phyloP scores from a whole-genome alignment of 805 yeast species.

The Wickerhamomyces tratensis region DNA sequence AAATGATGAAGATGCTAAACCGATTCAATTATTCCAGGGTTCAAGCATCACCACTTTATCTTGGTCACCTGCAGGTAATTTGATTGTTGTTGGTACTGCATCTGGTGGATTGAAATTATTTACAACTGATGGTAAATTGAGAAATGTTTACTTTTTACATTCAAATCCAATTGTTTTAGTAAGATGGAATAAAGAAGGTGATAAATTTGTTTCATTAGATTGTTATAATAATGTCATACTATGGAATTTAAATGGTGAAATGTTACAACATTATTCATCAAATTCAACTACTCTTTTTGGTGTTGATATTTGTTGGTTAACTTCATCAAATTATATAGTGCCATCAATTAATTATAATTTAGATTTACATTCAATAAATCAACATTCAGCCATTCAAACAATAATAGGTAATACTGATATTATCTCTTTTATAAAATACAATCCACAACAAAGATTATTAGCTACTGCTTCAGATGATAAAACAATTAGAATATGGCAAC shows the following conservation, averaged over 20 bases:
- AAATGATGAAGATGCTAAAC: background rate
- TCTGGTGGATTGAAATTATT: conserved; percentile 75
- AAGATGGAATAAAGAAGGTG: conserved; percentile 47
- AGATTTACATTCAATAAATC: background rate
- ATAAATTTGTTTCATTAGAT: background rate
- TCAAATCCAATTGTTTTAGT: conserved; percentile 44
- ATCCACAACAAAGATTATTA: conserved; percentile 39
- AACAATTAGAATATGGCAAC: conserved; percentile 66
- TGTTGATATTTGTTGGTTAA: background rate
- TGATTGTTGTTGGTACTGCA: conserved; percentile 52
- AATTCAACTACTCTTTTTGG: background rate
- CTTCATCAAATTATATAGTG: background rate
- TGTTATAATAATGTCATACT: too few relatives aligned
- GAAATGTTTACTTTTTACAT: conserved; percentile 44
- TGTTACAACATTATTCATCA: background rate
- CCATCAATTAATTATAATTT: background rate
- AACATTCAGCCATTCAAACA: background rate
- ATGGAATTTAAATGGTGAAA: background rate
- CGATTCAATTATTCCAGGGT: background rate
- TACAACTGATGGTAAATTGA: conserved; percentile 60
- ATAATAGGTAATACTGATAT: background rate
- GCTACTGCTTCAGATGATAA: conserved; percentile 77
- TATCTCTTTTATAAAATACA: conserved; percentile 47
- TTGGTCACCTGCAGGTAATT: conserved; percentile 64
- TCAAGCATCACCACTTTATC: conserved; percentile 26